A percentile compares a stretch with the other conserved stretches of the same genome.
These are phyloP conservation scores for Boechera divaricarpa DNA, from an alignment of 345 rosid species.

Conservation along the genomic window DNA sequence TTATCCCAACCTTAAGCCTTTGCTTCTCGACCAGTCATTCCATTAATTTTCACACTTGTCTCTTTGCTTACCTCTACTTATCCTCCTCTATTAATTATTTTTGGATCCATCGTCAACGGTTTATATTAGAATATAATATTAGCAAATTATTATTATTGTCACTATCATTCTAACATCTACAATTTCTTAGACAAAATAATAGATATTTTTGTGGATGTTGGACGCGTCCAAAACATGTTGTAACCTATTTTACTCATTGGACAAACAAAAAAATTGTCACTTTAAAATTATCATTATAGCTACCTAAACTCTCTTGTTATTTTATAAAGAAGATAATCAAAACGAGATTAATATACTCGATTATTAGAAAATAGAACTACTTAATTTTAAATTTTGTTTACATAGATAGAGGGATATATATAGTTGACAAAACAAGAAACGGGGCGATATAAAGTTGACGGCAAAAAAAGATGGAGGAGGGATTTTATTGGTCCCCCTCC, in stretches of 20 bases:
- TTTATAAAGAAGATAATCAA: too few species aligned
- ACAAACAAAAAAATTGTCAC: not conserved
- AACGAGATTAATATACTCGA: too few species aligned
- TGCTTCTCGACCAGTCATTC: constrained; percentile 39
- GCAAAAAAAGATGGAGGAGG: constrained; percentile 14
- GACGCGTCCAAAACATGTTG: not conserved
- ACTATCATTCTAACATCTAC: not conserved
- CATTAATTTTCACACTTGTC: constrained; percentile 27
- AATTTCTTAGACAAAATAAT: not conserved
- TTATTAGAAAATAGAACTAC: too few species aligned
- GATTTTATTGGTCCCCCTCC: constrained; percentile 30
- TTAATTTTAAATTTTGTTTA: not conserved
- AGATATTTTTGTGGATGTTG: not conserved
- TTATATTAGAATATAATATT: not conserved
- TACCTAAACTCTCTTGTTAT: not conserved
- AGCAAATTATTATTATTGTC: not conserved
- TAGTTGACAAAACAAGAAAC: not conserved
- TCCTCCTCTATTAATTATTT: constrained; percentile 23
- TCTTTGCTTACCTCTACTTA: constrained; percentile 16
- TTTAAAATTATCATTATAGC: not conserved
- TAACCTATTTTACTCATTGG: not conserved
- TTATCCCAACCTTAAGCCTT: constrained; percentile 35
- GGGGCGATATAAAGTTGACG: not conserved
- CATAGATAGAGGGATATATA: not conserved
- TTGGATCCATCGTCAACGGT: constrained; percentile 28